These are phyloP conservation scores for Zea mays DNA, from an alignment of 176 grass and related monocot genomes.

Conservation along the genomic window Zm-B73-REFERENCE-NAM-5.0 NC_050101.1:136347001-136347500, in stretches of 20 bases:
- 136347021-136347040: neutral
- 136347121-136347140: slow-evolving; percentile 33
- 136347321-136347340: slow-evolving; percentile 62
- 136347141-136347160: slow-evolving; percentile 55
- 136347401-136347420: neutral
- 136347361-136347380: neutral
- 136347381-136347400: slow-evolving; percentile 9
- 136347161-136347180: slow-evolving; percentile 77
- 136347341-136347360: slow-evolving; percentile 28
- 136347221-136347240: slow-evolving; percentile 74
- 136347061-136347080: neutral
- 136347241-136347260: slow-evolving; percentile 80
- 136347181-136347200: slow-evolving; percentile 63
- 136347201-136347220: slow-evolving; percentile 62
- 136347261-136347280: slow-evolving; percentile 63
- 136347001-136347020: neutral
- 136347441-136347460: slow-evolving; percentile 6
- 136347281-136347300: slow-evolving; percentile 50
- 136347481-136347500: slow-evolving; percentile 8
- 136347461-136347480: slow-evolving; percentile 15
- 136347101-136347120: slow-evolving; percentile 9
- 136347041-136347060: slow-evolving; percentile 5
- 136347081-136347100: slow-evolving; percentile 5
- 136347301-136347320: slow-evolving; percentile 59
- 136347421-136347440: neutral